Base-by-base conservation (phyloP, 495 filamentous ascomycete genomes). In the Xylaria telfairii region DNA sequence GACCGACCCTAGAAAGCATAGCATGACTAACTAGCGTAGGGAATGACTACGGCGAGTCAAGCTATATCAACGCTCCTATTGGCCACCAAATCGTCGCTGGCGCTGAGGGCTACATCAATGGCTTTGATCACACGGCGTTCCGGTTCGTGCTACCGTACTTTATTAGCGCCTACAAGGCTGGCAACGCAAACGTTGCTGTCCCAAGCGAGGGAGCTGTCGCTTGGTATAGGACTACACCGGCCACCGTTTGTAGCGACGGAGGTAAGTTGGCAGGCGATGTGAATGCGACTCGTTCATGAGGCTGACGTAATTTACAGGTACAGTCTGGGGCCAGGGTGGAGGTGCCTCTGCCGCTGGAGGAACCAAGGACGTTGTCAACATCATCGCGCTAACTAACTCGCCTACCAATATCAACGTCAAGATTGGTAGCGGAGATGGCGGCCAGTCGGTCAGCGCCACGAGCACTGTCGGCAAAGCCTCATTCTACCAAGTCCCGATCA, bases 21-120 rank as follows among this genome's bases (percentile, higher is more conserved):
- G 1, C 30, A 1, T 53, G 12, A 76, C 71, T 68, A 60, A 77
- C 66, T 0, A 19, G 84, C 26, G 81, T 79, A 77, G 93, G 92
- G 92, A 93, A 94, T 68, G 92, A 94, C 77, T 93, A 87, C 67
- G 92, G 91, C 54, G 92, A 94, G 78, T 87, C 88, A 9, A 91
- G 92, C 81, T 93, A 94, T 72, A 90, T 94, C 69, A 89, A 88
- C 41, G 87, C 87, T 4, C 82, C 89, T 42, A 76, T 84, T 41
- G 67, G 79, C 0, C 74, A 78, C 7, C 85, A 87, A 9, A 83
- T 90, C 4, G 85, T 88, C 0, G 68, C 77, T 9, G 87, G 84
- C 0, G 85, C 86, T 2, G 78, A 83, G 9, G 72, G 77, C 12
- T 91, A 91, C 62, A 83, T 88, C 54, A 67, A 76, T 15, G 78